Evolutionary conservation across 176 grass and related monocot genomes (phyloP).

Genomic region (Carex kokanica): DNA sequence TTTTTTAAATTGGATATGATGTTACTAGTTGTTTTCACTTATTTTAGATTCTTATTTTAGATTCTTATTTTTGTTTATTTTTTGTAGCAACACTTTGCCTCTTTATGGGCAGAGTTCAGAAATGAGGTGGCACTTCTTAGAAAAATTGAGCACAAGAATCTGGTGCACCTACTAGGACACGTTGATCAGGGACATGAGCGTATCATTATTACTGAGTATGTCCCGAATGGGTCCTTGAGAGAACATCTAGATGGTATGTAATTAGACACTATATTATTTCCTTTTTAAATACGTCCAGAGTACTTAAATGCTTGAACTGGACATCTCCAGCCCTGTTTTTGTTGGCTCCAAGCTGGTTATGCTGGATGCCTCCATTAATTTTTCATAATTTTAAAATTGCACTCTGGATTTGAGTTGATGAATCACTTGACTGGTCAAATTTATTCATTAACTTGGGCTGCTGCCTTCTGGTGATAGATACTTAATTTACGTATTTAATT

Average conservation of each 20-base stretch:
- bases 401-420: background rate
- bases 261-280: background rate
- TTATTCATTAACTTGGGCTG: background rate
- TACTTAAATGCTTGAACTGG: background rate
- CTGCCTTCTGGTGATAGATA: background rate
- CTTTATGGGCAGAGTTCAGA: constrained; percentile 33
- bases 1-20: background rate
- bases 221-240: constrained; percentile 63
- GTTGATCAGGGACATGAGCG: constrained; percentile 47
- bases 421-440: background rate
- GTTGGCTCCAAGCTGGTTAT: background rate
- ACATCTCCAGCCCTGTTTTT: background rate
- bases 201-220: constrained; percentile 59
- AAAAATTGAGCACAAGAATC: constrained; percentile 56
- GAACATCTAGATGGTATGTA: constrained; percentile 60
- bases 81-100: constrained; percentile 35
- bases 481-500: constrained; percentile 19
- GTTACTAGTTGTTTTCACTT: constrained; percentile 18
- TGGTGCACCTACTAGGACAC: constrained; percentile 51
- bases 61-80: constrained; percentile 14
- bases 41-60: background rate
- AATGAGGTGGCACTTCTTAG: constrained; percentile 43
- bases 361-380: background rate
- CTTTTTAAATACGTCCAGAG: background rate
- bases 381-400: background rate